Base-by-base conservation (phyloP, 495 filamentous ascomycete genomes). In the Cercophora sp. region DNA sequence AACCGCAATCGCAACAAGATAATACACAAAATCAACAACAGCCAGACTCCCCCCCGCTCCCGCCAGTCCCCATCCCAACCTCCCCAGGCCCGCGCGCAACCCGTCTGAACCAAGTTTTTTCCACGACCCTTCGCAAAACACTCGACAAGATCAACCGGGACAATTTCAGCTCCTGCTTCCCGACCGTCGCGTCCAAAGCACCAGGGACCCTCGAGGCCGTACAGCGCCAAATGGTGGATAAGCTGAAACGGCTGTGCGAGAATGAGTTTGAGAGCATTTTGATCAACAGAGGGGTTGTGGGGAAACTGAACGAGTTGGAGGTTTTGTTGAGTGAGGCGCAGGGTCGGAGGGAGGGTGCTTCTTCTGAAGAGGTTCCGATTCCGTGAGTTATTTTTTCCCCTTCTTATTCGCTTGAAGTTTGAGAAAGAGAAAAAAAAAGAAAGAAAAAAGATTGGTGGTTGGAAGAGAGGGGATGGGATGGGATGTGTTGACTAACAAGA, bases 161-260 rank as follows among this genome's bases (percentile, higher is more conserved):
- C 40, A 91, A 89, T 62, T 96, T 98, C 63, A 78, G 85, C 0
- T 74, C 84, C 18, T 98, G 93, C 66, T 98, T 95, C 67, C 93
- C 93, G 0, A 91, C 88, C 2, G 79, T 89, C 6, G 86, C 90
- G 18, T 70, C 72, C 54, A 69, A 85, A 58, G 85, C 85, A 24
- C 85, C 88, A 1, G 84, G 78, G 3, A 79, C 80, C 18, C 59
- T 94, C 54, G 76, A 79, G 62, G 76, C 72, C 18, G 80, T 89
- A 42, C 88, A 88, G 79, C 66, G 75, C 57, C 81, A 85, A 68
- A 78, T 92, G 71, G 81, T 87, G 32, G 79, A 78, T 43, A 74
- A 83, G 59, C 66, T 90, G 46, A 81, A 82, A 51, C 74, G 76
- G 51, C 73, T 84, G 45, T 85, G 77, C 53, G 58, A 71, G 59